Evolutionary conservation across 2,329 filamentous ascomycete genomes (phyloP), one percentile per base, ranked within the genome.

Genomic region (Magnaporthiopsis incrustans): DNA sequence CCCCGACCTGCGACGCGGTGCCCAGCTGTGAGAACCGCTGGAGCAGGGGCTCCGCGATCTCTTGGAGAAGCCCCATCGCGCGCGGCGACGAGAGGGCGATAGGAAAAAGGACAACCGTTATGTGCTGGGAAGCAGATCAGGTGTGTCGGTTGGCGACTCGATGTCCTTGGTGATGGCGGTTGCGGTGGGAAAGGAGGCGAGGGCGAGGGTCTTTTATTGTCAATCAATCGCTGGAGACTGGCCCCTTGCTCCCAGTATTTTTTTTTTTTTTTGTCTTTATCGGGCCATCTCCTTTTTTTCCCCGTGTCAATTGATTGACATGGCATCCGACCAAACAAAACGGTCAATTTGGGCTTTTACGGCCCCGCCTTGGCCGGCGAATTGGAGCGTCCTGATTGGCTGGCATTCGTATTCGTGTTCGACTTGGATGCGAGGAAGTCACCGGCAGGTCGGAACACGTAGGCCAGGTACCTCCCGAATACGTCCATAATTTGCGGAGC

Each of bases 51-150:
- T 78, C 77, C 72, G 76, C 76, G 65, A 81, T 70, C 50, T 83
- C 78, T 69, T 85, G 80, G 67, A 87, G 68, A 69, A 86, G 64
- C 71, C 85, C 85, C 85, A 87, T 87, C 14, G 44, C 44, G 44
- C n/a, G n/a, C 22, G 44, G 44, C 11, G 6, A 25, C 44, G 44
- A 50, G 22, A 27, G 32, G 26, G 59, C n/a, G 5, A 26, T 27
- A 12, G 35, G 7, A 57, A 12, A 33, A 60, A 25, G 58, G 32
- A 14, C 26, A 25, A 14, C 32, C 11, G 26, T 14, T 25, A 5
- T 15, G 57, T 30, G 30, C 12, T 18, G 11, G 18, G 8, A 12
- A 12, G 25, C 57, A 58, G 57, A 58, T 12, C 3, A 26, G 30
- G 25, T 22, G 10, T 58, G 30, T 30, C 57, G 15, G 30, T 7